Base-by-base conservation (phyloP, 2,329 filamentous ascomycete species). In the Coniochaeta sp. region DNA sequence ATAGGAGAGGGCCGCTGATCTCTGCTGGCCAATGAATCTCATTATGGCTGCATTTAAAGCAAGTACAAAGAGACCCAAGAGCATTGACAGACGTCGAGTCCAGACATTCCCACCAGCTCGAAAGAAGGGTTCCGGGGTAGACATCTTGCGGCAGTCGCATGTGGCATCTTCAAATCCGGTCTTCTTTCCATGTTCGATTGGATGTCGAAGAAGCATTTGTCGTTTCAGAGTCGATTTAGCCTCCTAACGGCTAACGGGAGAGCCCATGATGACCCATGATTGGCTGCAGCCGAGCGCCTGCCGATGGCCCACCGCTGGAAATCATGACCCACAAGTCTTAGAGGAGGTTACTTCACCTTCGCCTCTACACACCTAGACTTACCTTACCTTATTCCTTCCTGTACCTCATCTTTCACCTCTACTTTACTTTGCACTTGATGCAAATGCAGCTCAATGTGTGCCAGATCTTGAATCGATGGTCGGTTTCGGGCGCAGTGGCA, bases 81-180 rank as follows among this genome's bases (percentile, higher is more conserved):
- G 38, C 16, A 40, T 40, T 5, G 16, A 40, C 38, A 17, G 38
- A 40, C 38, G 43, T 62, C 62, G 28, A 56, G 63, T 56, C 8
- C 47, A 60, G 26, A 40, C 33, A 31, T 43, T 44, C 43, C n/a
- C 61, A 62, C 59, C 60, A 56, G 52, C 56, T 54, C 57, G 55
- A 40, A 24, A 43, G 52, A 28, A 52, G 52, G 59, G 58, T 58
- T 54, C 60, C 24, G 59, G 63, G 64, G 60, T 57, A 56, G 58
- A 59, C 19, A 40, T 62, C 47, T 22, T 28, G 47, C 47, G 62
- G 55, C 56, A 54, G 61, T 55, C 47, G 52, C 58, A 57, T 38
- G 52, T 59, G 55, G 58, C 56, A 65, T 61, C 64, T 62, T 64
- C 65, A 66, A 64, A 60, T 63, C 62, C 56, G 57, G 40, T 58